phyloP scores from a whole-genome alignment of 2,329 filamentous ascomycete species.

The Alternaria gaisen region DNA sequence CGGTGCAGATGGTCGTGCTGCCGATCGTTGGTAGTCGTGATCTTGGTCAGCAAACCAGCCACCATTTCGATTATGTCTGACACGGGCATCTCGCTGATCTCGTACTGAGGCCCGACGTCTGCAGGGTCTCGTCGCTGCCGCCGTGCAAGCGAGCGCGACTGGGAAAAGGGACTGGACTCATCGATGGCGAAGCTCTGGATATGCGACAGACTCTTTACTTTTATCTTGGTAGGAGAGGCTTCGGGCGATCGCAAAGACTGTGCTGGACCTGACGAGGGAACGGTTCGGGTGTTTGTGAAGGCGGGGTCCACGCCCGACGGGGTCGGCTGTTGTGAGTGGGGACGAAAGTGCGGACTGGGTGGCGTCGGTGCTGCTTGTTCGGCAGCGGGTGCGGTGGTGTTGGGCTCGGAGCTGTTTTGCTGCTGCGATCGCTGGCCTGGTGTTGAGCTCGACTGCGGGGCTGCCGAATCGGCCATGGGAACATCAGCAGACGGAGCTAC shows the following conservation, averaged over 20 bases:
- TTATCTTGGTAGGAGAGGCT: slow-evolving; percentile 64
- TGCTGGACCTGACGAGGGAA: slow-evolving; percentile 34
- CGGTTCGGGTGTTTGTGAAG: slow-evolving; percentile 30
- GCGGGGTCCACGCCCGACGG: slow-evolving; percentile 32
- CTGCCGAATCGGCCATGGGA: slow-evolving; percentile 51
- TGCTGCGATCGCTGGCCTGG: slow-evolving; percentile 40
- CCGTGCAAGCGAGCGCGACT: slow-evolving; percentile 53
- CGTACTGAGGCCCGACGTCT: slow-evolving; percentile 73
- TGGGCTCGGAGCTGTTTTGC: slow-evolving; percentile 28
- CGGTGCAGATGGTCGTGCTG: slow-evolving; percentile 93
- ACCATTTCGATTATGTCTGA: slow-evolving; percentile 99
- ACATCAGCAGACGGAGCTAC: slow-evolving; percentile 44
- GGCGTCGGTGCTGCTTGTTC: slow-evolving; percentile 37
- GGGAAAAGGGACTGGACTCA: slow-evolving; percentile 69
- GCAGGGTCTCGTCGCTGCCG: slow-evolving; percentile 57
- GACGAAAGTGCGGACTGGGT: slow-evolving; percentile 47
- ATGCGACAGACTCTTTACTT: slow-evolving; percentile 87
- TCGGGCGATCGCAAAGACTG: slow-evolving; percentile 39
- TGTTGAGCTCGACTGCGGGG: slow-evolving; percentile 43
- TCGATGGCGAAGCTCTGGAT: slow-evolving; percentile 88
- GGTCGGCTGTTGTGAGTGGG: slow-evolving; percentile 46
- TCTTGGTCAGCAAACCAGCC: slow-evolving; percentile 92
- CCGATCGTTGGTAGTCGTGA: slow-evolving; percentile 93
- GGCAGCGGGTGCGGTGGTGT: slow-evolving; percentile 22
- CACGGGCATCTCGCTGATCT: slow-evolving; percentile 97